Evolutionary conservation across 345 rosid species (phyloP), one percentile per base, ranked within the genome.

Genomic region (Rhizophora mangle): DNA sequence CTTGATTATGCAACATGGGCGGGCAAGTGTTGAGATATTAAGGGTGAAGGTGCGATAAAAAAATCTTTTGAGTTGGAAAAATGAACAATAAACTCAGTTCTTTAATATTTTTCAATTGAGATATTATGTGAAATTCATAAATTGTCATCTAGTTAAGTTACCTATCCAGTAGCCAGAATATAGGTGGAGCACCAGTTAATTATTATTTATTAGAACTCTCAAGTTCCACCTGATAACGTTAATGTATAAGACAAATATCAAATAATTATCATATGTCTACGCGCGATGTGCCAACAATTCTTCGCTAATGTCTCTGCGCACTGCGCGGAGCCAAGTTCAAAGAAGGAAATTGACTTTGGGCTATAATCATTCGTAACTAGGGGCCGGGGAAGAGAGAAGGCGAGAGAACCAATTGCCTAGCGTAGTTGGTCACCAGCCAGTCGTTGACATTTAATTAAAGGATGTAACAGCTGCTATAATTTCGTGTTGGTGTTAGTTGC

Each of bases 401-500:
- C 10, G 16, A 15, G 60, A 34, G 37, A 30, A 30, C 31, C 31
- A 3, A 4, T 30, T 30, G 31, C 31, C 31, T 30, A 4, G 32
- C 5, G 32, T 31, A 31, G 32, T 5, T 4, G 32, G 32, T 5
- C 32, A 0, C 32, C 6, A 52, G 56, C 6, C 8, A 54, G 59
- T 54, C 13, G 29, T 56, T 37, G 53, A 67, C 53, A 2, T 21
- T 24, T 26, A 19, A 39, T 62, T 56, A 30, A 68, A 68, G 29
- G 49, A 68, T 57, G 71, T 19, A 27, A 68, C 68, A 64, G 31
- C 13, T 20, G 56, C 11, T 47, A 26, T 26, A 19, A 47, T 34
- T 16, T n/a, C 39, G 6, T 20, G 22, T 43, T 37, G 62, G 18
- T 37, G 53, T 67, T 67, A 15, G 29, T 15, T 43, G 49, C 49